Percentiles rank a stretch among this genome's conserved stretches.
These are phyloP conservation scores for Phytophthora constricta DNA, from an alignment of 352 stramenopile genomes.

Conservation along the genomic window DNA sequence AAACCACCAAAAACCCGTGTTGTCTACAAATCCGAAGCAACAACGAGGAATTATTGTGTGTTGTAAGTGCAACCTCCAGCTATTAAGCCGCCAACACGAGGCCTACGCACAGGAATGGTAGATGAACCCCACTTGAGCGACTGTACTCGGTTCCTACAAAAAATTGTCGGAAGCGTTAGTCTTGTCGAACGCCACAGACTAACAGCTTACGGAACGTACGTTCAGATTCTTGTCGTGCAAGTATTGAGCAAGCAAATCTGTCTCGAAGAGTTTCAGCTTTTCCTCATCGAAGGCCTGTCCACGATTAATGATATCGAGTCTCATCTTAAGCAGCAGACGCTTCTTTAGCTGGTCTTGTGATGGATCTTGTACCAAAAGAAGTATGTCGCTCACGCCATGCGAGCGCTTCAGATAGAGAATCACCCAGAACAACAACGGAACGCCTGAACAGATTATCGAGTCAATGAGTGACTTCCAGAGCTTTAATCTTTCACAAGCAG, in stretches of 20 bases:
- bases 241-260: constrained; percentile 60
- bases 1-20: constrained; percentile 75
- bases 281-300: constrained; percentile 58
- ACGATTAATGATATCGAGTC: constrained; percentile 44
- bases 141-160: constrained; percentile 65
- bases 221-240: constrained; percentile 62
- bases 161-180: neutral
- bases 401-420: constrained; percentile 66
- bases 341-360: constrained; percentile 50
- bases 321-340: constrained; percentile 55
- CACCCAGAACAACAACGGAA: constrained; percentile 74
- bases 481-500: neutral
- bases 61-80: neutral
- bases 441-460: constrained; percentile 38
- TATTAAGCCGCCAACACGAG: neutral
- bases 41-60: too few species aligned
- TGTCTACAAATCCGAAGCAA: constrained; percentile 41
- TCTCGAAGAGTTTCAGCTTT: constrained; percentile 52
- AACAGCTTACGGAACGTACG: constrained; percentile 25
- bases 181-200: neutral
- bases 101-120: constrained; percentile 69
- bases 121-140: constrained; percentile 83
- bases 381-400: constrained; percentile 52
- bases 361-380: constrained; percentile 54
- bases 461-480: neutral